phyloP scores from a whole-genome alignment of 139 green algal genomes.

The Helicosporidium sp. region DNA sequence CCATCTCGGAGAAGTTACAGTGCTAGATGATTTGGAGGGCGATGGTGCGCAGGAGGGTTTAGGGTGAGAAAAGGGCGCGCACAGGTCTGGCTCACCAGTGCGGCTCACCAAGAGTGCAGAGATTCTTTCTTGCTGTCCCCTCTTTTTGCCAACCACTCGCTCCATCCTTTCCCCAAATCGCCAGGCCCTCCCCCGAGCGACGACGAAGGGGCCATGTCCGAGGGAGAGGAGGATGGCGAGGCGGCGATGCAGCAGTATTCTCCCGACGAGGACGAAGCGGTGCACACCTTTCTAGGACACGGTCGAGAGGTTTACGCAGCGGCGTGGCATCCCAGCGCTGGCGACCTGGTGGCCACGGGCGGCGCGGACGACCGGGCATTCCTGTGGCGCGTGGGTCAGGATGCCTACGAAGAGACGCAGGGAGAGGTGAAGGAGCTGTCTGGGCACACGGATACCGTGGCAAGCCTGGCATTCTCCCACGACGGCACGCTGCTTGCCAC shows the following conservation, averaged over 20 bases:
- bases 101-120: no score
- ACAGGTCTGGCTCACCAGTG: no score
- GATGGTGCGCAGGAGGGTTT: no score
- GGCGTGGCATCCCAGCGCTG: slow-evolving; percentile 37
- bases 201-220: slow-evolving; percentile 12
- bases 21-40: slow-evolving; percentile 40
- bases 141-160: no score
- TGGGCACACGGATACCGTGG: slow-evolving; percentile 72
- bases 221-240: slow-evolving; percentile 13
- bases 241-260: slow-evolving; percentile 5
- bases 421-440: slow-evolving; percentile 36
- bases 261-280: slow-evolving; percentile 31
- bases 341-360: slow-evolving; percentile 51
- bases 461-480: slow-evolving; percentile 45
- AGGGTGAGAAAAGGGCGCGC: no score
- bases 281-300: slow-evolving; percentile 48
- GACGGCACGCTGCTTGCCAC: slow-evolving; percentile 54
- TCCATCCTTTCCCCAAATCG: no score
- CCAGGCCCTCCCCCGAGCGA: slow-evolving; percentile 3
- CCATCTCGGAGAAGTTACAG: no score
- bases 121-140: no score
- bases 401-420: slow-evolving; percentile 32
- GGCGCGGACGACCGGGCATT: slow-evolving; percentile 55
- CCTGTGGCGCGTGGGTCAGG: slow-evolving; percentile 50
- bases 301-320: slow-evolving; percentile 51